Evolutionary conservation across 208 protist genomes (phyloP), one percentile per base, ranked within the genome.

Genomic region (Acanthamoeba triangularis): DNA sequence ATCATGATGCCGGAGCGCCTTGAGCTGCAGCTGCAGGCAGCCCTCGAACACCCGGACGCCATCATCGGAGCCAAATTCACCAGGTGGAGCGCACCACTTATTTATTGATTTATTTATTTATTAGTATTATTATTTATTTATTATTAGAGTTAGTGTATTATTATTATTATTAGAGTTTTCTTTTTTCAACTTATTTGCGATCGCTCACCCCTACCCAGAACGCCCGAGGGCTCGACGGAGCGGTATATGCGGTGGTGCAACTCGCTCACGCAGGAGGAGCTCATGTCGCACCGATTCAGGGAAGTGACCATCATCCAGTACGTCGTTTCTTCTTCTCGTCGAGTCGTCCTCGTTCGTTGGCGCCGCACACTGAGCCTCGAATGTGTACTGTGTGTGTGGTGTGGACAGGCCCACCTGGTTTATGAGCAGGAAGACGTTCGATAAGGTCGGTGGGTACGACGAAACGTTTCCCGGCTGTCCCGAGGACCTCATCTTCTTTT

Each of bases 241-340:
- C 90, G 90, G n/a, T 94, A 94, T 47, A 94, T n/a, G n/a, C 37
- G 69, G 11, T 94, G 90, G 90, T 94, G 69, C 35, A 94, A 94
- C 35, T 67, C 47, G 69, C 72, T 94, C n/a, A 84, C 65, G 23
- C 61, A 78, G 33, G 90, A 94, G 35, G 30, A 94, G 28, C 90
- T 94, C 33, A 94, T 94, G 90, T 72, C 69, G 10, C 90, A 94
- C 49, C 37, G 90, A 49, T 94, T 94, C 52, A 72, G 90, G 54
- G 90, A 94, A 63, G 61, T 94, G 3, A 94, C 90, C 67, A 84
- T 94, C 67, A 94, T 94, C 6, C 90, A 94, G 90, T 85, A 41
- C 35, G 52, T 16, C 59, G 3, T 16, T 3, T n/a, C 59, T 63
- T 16, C 59, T 4, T 11, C 49, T 52, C 49, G n/a, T n/a, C n/a